These are phyloP conservation scores for Suhomyces tanzawaensis DNA, from an alignment of 805 yeast species.

Conservation along the genomic window DNA sequence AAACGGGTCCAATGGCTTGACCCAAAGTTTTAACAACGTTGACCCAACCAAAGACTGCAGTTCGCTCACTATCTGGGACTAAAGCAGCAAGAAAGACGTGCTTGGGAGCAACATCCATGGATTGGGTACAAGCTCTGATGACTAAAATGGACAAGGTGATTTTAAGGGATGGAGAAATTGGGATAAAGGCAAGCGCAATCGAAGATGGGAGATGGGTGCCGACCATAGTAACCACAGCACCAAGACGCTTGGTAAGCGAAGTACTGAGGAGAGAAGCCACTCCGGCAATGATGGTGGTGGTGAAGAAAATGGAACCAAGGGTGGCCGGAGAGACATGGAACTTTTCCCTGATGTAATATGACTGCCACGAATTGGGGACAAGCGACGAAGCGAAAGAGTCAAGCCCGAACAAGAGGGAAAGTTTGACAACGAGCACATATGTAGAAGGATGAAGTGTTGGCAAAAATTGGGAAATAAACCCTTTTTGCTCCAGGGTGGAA, in stretches of 20 bases:
- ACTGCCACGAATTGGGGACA: slow-evolving; percentile 46
- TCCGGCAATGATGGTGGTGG: slow-evolving; percentile 38
- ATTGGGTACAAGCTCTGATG: slow-evolving; percentile 38
- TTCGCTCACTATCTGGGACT: slow-evolving; percentile 38
- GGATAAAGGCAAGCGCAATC: slow-evolving; percentile 34
- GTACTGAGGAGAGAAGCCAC: slow-evolving; percentile 43
- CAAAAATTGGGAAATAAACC: slow-evolving; percentile 10
- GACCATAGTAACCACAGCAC: slow-evolving; percentile 46
- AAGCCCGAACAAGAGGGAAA: slow-evolving; percentile 38
- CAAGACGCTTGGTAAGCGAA: slow-evolving; percentile 40
- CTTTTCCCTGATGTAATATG: slow-evolving; percentile 39
- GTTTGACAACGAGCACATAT: slow-evolving; percentile 25
- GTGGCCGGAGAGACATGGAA: slow-evolving; percentile 33
- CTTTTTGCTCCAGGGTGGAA: slow-evolving; percentile 4
- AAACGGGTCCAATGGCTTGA: slow-evolving; percentile 41
- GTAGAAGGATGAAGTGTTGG: slow-evolving; percentile 20
- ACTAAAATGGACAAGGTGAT: slow-evolving; percentile 31
- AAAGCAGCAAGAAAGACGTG: slow-evolving; percentile 45
- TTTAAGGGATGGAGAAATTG: slow-evolving; percentile 33
- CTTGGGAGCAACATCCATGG: slow-evolving; percentile 50
- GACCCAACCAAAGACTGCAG: slow-evolving; percentile 44
- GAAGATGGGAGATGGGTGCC: slow-evolving; percentile 45
- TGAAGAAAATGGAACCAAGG: slow-evolving; percentile 41
- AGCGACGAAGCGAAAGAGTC: slow-evolving; percentile 46
- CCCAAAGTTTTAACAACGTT: slow-evolving; percentile 44